Base-by-base conservation (phyloP, 2,329 filamentous ascomycete genomes). In the Clonostachys rhizophaga region DNA sequence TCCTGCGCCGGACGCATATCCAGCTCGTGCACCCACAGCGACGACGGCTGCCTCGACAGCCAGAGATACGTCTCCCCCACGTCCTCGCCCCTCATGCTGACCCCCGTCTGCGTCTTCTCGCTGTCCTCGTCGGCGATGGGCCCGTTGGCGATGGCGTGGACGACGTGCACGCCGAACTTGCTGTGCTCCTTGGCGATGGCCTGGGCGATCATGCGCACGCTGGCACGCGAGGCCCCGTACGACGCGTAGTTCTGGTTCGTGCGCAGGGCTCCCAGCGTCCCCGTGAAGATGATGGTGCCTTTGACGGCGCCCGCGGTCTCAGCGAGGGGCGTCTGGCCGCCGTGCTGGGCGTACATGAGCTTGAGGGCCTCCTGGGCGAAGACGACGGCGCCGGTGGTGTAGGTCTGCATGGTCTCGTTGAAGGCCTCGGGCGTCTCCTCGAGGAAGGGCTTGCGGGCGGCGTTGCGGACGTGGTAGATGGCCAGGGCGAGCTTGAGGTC, bases 111-210 rank as follows among this genome's bases (percentile, higher is more conserved):
- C 40, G 70, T 68, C 30, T 72, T 71, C 47, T 75, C 70, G 1
- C 68, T 69, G 30, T 75, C 63, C 47, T 72, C 73, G 55, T 81
- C 78, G 33, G 62, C 65, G 47, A 82, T 81, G 0, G 59, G 62
- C 1, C 76, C 77, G 55, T 82, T 82, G 1, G 74, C 76, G 50
- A 83, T 77, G 4, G 78, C 70, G 60, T 83, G 79, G n/a, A 75
- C 76, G 5, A 81, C 76, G 58, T 83, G 77, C 1, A 83, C 60
- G 3, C 78, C 78, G 50, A 71, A 74, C n/a, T 68, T 67, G 52
- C 71, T 77, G 62, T 81, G 75, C 59, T 83, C 79, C 36, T 76
- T 70, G 1, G 76, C 77, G 40, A 83, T 59, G 8, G 69, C 73
- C 58, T 81, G 77, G 1, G 76, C 76, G 12, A 82, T 60, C 60